phyloP scores from a whole-genome alignment of 345 rosid genomes.

The Brassica napus region DNA sequence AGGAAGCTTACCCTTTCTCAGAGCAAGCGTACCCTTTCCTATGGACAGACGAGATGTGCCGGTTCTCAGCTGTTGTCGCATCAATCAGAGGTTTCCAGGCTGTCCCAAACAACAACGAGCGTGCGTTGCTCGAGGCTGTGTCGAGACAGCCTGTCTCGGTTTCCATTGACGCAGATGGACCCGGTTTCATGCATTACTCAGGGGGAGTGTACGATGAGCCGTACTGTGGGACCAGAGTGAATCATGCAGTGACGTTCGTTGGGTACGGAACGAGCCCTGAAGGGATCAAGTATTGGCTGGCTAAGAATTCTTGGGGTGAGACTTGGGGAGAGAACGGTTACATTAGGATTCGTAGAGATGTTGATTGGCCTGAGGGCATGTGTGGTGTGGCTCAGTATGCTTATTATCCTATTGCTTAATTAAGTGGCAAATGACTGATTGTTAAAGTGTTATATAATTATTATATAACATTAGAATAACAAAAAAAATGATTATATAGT shows the following conservation, averaged over 20 bases:
- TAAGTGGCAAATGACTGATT: neutral
- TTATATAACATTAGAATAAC: neutral
- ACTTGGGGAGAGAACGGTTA: conserved; percentile 4
- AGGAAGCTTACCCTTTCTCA: conserved; percentile 47
- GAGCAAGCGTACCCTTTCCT: conserved; percentile 49
- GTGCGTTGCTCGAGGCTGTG: conserved; percentile 47
- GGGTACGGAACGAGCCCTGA: conserved; percentile 51
- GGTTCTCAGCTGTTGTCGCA: conserved; percentile 3
- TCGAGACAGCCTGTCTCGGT: conserved; percentile 58
- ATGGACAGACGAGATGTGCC: conserved; percentile 39
- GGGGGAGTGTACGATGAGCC: conserved; percentile 45
- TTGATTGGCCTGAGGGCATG: neutral
- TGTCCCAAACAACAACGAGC: conserved; percentile 44
- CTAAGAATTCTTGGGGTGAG: conserved; percentile 8
- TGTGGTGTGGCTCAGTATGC: neutral
- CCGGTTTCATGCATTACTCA: conserved; percentile 41
- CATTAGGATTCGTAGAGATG: conserved; percentile 1
- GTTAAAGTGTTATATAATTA: neutral
- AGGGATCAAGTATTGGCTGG: conserved; percentile 4
- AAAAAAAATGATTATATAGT: neutral
- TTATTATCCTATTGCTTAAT: neutral
- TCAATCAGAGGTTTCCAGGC: conserved; percentile 42
- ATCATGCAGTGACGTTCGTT: conserved; percentile 52
- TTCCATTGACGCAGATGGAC: conserved; percentile 38
- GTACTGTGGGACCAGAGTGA: conserved; percentile 40